These are phyloP conservation scores for Escovopsis sp. DNA, from an alignment of 2,329 filamentous ascomycete genomes.

Conservation along the genomic window DNA sequence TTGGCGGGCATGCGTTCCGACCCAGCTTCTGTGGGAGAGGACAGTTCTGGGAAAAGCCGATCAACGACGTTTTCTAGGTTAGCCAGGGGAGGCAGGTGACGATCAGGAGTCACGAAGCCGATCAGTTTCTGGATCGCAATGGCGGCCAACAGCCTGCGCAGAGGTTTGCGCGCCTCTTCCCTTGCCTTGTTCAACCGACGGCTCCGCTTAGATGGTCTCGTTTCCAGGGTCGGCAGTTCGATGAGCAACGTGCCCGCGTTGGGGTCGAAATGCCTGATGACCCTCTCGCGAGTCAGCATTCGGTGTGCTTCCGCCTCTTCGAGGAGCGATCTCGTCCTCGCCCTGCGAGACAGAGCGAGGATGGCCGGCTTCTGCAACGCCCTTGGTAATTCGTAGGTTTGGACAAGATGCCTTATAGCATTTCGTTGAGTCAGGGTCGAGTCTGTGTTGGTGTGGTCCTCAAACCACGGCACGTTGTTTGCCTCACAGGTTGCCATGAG, in stretches of 20 bases:
- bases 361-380: constrained; percentile 55
- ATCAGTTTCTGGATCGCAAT: constrained; percentile 34
- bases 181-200: constrained; percentile 12
- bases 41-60: constrained; percentile 33
- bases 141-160: constrained; percentile 29
- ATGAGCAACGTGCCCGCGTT: constrained; percentile 33
- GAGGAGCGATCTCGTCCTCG: constrained; percentile 26
- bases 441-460: constrained; percentile 73
- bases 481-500: constrained; percentile 61
- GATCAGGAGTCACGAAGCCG: constrained; percentile 35
- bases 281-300: constrained; percentile 33
- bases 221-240: constrained; percentile 25
- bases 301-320: constrained; percentile 38
- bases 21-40: constrained; percentile 3
- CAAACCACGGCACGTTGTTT: constrained; percentile 59
- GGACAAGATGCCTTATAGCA: constrained; percentile 55
- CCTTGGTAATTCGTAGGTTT: constrained; percentile 44
- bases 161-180: constrained; percentile 15
- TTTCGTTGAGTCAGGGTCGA: constrained; percentile 67
- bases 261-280: constrained; percentile 32
- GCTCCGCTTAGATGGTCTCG: constrained; percentile 1
- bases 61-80: constrained; percentile 31
- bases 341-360: constrained; percentile 41
- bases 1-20: constrained; percentile 15
- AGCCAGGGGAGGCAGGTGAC: constrained; percentile 24